phyloP scores from a whole-genome alignment of 2,329 filamentous ascomycete species.

The Penicillium sp. region DNA sequence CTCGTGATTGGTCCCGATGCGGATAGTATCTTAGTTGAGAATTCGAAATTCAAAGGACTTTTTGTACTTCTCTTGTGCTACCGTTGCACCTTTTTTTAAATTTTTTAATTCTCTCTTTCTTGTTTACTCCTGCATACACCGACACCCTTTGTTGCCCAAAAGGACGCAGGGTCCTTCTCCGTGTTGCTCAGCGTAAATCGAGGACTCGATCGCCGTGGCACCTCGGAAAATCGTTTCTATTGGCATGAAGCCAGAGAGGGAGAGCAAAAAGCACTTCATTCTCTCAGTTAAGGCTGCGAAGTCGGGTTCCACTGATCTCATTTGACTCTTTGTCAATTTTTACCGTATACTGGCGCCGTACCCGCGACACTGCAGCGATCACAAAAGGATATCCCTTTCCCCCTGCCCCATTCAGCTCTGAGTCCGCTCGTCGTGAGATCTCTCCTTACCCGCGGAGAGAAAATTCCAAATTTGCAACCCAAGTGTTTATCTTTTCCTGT shows the following conservation, averaged over 20 bases:
- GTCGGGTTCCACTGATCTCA: constrained; percentile 16
- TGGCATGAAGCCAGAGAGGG: neutral
- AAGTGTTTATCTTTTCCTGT: constrained; percentile 7
- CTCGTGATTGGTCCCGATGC: constrained; percentile 22
- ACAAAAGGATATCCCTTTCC: constrained; percentile 18
- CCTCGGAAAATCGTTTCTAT: constrained; percentile 20
- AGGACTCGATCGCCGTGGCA: constrained; percentile 22
- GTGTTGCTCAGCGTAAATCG: constrained; percentile 19
- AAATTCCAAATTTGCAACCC: constrained; percentile 1
- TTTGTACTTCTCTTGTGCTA: constrained; percentile 11
- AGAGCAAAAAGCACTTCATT: constrained; percentile 2
- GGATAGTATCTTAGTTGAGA: constrained; percentile 5
- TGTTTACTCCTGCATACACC: constrained; percentile 1
- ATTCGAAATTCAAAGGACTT: constrained; percentile 4
- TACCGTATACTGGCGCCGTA: constrained; percentile 18
- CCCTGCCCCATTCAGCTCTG: constrained; percentile 11
- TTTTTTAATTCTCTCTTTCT: neutral
- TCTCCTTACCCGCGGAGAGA: neutral
- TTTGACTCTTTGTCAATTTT: constrained; percentile 13
- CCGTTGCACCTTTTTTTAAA: constrained; percentile 7
- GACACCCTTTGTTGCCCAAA: constrained; percentile 11
- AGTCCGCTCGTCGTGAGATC: neutral
- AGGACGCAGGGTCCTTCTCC: constrained; percentile 22
- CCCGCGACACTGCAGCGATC: constrained; percentile 19
- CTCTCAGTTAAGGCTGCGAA: neutral